Conservation (phyloP, 2,329 filamentous ascomycete genomes). For the Purpureocillium takamizusanense region DNA sequence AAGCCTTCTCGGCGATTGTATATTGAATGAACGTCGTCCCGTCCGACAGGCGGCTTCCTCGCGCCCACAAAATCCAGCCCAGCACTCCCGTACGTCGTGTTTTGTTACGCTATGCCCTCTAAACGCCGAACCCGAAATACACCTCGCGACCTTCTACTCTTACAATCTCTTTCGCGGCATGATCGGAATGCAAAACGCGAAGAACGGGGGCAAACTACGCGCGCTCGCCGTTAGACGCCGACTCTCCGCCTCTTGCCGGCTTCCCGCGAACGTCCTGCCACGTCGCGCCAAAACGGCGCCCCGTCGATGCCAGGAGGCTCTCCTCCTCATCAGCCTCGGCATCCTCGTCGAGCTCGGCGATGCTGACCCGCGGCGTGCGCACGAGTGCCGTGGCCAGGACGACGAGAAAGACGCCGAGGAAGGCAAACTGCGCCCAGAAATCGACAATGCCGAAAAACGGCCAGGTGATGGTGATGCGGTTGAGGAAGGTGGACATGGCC, state of each 20-base stretch:
- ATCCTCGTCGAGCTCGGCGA: conserved; percentile 76
- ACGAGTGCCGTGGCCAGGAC: conserved; percentile 74
- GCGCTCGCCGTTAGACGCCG: no score
- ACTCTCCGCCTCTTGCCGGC: conserved; percentile 6
- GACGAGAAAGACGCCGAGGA: conserved; percentile 74
- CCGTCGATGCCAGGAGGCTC: conserved; percentile 75
- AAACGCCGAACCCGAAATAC: no score
- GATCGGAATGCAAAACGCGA: no score
- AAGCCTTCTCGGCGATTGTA: no score
- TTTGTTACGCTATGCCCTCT: no score
- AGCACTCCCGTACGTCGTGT: no score
- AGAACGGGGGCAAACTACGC: no score
- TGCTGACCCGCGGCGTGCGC: conserved; percentile 67
- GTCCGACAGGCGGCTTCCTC: no score
- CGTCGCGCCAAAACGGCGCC: conserved; percentile 71
- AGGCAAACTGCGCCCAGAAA: conserved; percentile 94
- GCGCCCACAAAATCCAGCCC: no score
- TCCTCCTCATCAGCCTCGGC: conserved; percentile 91
- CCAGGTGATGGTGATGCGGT: conserved; percentile 87
- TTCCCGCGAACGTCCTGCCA: conserved; percentile 78
- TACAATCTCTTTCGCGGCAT: no score
- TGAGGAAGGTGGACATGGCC: conserved; percentile 85
- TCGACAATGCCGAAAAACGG: conserved; percentile 88
- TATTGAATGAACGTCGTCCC: no score
- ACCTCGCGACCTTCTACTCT: no score